Percentiles rank a stretch among this genome's conserved stretches.
Conservation (phyloP, 2,329 filamentous ascomycete genomes). For the Microsporum canis region DNA sequence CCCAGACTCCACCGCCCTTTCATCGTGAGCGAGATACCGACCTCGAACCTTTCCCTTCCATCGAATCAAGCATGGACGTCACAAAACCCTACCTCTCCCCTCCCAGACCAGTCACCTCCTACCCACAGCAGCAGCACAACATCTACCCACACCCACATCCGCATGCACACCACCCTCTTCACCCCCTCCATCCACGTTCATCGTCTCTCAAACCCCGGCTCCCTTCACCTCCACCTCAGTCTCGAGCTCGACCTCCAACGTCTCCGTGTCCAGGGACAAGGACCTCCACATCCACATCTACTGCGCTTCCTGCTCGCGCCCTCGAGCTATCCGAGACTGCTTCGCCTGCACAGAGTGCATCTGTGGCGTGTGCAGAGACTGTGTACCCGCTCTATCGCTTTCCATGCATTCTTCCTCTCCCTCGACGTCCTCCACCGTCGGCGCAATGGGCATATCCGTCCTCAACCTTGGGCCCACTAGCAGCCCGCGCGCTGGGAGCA, state of each 20-base stretch:
- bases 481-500: slow-evolving; percentile 17
- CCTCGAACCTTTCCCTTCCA: slow-evolving; percentile 74
- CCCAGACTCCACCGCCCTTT: slow-evolving; percentile 66
- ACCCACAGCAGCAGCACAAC: not conserved
- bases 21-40: slow-evolving; percentile 43
- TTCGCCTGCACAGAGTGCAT: slow-evolving; percentile 96
- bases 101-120: not conserved
- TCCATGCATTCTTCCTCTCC: not conserved
- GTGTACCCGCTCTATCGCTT: slow-evolving; percentile 47
- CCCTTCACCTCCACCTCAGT: slow-evolving; percentile 37
- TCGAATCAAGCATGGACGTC: slow-evolving; percentile 63
- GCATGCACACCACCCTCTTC: slow-evolving; percentile 3
- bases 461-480: slow-evolving; percentile 27
- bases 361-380: slow-evolving; percentile 79
- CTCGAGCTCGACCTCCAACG: not conserved
- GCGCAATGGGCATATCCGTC: slow-evolving; percentile 23
- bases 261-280: slow-evolving; percentile 7
- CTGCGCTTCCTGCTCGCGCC: slow-evolving; percentile 72
- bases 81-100: slow-evolving; percentile 11
- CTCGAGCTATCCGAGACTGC: slow-evolving; percentile 67
- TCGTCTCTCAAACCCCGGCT: slow-evolving; percentile 41
- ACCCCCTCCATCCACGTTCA: slow-evolving; percentile 32
- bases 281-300: slow-evolving; percentile 59
- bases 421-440: slow-evolving; percentile 15
- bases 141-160: slow-evolving; percentile 19